Evolutionary conservation across 2,329 filamentous ascomycete genomes (phyloP).

Genomic region (Monilinia laxa): DNA sequence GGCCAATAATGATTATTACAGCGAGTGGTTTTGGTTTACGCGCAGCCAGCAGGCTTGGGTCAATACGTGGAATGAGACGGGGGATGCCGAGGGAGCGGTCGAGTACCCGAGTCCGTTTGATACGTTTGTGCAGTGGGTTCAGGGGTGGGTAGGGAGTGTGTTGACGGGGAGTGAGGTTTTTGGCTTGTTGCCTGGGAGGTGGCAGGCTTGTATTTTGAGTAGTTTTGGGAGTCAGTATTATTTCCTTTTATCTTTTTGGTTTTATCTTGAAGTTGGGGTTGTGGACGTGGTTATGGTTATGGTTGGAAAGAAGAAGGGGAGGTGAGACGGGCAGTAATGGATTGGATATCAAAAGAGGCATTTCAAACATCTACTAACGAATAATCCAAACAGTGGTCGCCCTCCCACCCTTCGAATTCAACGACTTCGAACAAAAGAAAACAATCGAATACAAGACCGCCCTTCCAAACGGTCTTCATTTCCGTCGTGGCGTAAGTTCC

Average conservation of each 20-base stretch:
- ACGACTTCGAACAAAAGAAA: slow-evolving; percentile 27
- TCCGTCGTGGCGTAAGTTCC: slow-evolving; percentile 44
- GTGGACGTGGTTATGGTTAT: not conserved
- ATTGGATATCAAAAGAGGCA: not conserved
- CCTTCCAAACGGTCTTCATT: slow-evolving; percentile 49
- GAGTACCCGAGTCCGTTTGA: slow-evolving; percentile 42
- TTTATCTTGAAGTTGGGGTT: not conserved
- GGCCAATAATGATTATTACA: slow-evolving; percentile 46
- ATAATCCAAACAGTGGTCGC: slow-evolving; percentile 10
- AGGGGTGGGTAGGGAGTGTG: slow-evolving; percentile 43
- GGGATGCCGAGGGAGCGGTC: slow-evolving; percentile 38
- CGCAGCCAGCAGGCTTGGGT: slow-evolving; percentile 48
- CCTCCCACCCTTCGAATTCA: slow-evolving; percentile 27
- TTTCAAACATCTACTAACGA: not conserved
- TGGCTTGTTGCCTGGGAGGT: slow-evolving; percentile 40
- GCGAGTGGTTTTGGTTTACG: slow-evolving; percentile 53
- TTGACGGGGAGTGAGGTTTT: slow-evolving; percentile 41
- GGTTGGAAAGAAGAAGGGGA: not conserved
- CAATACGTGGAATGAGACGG: slow-evolving; percentile 47
- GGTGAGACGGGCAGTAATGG: not conserved
- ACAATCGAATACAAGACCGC: slow-evolving; percentile 43
- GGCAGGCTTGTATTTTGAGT: slow-evolving; percentile 43
- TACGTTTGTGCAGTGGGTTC: slow-evolving; percentile 40
- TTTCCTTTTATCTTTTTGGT: slow-evolving; percentile 10
- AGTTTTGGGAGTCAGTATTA: slow-evolving; percentile 39